A percentile compares a stretch with the other conserved stretches of the same genome.
These are phyloP conservation scores for Arthrobotrys sinensis DNA, from an alignment of 2,329 filamentous ascomycete genomes.

Conservation along the genomic window DNA sequence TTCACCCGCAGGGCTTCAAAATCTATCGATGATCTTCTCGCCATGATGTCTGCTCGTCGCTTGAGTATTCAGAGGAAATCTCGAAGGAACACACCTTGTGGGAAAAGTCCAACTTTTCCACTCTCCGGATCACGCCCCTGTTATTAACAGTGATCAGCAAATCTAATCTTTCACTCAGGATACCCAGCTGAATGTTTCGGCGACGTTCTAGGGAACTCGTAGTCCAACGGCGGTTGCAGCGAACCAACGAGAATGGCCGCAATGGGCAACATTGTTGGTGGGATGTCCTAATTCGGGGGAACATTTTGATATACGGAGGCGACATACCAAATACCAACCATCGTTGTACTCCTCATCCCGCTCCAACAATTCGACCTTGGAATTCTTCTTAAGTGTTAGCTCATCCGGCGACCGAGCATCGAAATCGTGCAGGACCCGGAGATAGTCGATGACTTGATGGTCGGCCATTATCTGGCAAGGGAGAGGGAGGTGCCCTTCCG, in stretches of 20 bases:
- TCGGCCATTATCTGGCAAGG: conserved; percentile 59
- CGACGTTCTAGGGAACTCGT: conserved; percentile 33
- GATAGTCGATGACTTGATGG: conserved; percentile 53
- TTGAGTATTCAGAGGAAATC: conserved; percentile 31
- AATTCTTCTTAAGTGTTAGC: conserved; percentile 86
- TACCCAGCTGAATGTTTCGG: conserved; percentile 26
- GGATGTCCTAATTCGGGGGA: conserved; percentile 42
- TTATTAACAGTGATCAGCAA: conserved; percentile 56
- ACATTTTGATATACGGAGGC: conserved; percentile 30
- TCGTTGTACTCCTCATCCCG: conserved; percentile 91
- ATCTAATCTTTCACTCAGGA: conserved; percentile 49
- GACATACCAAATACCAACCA: conserved; percentile 79
- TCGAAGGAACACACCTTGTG: conserved; percentile 76
- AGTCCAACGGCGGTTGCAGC: conserved; percentile 22
- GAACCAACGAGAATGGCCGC: conserved; percentile 57
- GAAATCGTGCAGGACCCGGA: conserved; percentile 78
- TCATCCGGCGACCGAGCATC: conserved; percentile 92
- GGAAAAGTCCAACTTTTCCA: conserved; percentile 83
- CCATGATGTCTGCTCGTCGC: conserved; percentile 34
- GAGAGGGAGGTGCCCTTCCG: conserved; percentile 50
- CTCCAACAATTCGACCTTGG: conserved; percentile 86
- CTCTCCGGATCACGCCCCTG: conserved; percentile 79
- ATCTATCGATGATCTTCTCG: conserved; percentile 55
- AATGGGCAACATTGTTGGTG: conserved; percentile 50
- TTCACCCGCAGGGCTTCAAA: conserved; percentile 57